Evolutionary conservation across 2,329 filamentous ascomycete genomes (phyloP), one percentile per base, ranked within the genome.

Genomic region (Fusarium setosum): DNA sequence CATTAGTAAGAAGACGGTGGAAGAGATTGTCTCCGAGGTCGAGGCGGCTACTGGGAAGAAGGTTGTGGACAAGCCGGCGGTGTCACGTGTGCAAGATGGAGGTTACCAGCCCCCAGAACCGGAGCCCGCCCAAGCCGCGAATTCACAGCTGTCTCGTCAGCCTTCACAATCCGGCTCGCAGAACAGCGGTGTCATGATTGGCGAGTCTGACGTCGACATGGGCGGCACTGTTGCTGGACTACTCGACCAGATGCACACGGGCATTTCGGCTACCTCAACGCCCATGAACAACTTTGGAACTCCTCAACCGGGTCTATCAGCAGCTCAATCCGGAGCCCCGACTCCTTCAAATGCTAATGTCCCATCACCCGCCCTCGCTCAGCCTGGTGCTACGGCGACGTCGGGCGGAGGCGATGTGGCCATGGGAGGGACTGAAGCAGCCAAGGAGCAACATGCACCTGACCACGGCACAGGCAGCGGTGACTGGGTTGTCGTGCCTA

Each of bases 401-500:
- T 51, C 40, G 6, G 50, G 62, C 8, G 68, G 66, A 7, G 75
- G 67, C 7, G 82, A 84, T 57, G 73, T 82, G 6, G 63, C 76
- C 31, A 83, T 92, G 87, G 84, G 85, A 15, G 86, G 86, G 56
- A 83, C 86, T 15, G 77, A 69, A 41, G 41, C 60, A 29, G 75
- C 78, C 37, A 73, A 76, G 18, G 75, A 78, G 18, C 72, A 77
- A 10, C 74, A 74, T 13, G 29, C 84, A 12, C 78, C 82, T 11
- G 82, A 84, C 54, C 82, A 85, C 55, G 81, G 80, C 5, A 83
- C 83, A 1, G 84, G 81, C 18, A 83, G 80, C 53, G 89, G 86
- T 26, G 92, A 94, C 65, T 94, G 91, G 91, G 89, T 93, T 4
- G 89, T 94, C 57, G 87, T 94, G 26, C 87, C 89, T 55, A 90